Evolutionary conservation across 345 rosid species (phyloP).

Genomic region (Durio zibethinus): DNA sequence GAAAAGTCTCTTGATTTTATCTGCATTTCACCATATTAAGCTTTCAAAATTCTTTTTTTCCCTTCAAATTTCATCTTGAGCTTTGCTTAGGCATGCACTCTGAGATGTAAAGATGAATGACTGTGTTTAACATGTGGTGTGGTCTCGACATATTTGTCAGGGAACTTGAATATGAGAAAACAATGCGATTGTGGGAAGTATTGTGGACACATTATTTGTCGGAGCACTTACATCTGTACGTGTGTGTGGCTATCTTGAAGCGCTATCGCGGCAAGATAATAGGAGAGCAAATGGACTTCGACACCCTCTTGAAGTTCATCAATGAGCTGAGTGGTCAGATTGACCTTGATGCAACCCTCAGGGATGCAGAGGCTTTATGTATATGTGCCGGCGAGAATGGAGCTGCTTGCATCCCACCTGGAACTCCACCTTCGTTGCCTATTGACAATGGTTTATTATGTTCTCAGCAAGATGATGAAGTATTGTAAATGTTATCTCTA

Average conservation of each 20-base stretch:
- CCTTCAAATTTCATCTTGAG: background rate
- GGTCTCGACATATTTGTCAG: slow-evolving; percentile 34
- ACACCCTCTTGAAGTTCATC: slow-evolving; percentile 87
- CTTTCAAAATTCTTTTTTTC: background rate
- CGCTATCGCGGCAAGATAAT: slow-evolving; percentile 77
- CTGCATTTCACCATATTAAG: background rate
- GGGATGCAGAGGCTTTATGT: slow-evolving; percentile 96
- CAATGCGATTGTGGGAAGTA: slow-evolving; percentile 91
- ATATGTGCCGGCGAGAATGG: slow-evolving; percentile 93
- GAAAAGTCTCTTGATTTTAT: background rate
- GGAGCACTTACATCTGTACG: slow-evolving; percentile 85
- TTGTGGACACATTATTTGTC: slow-evolving; percentile 84
- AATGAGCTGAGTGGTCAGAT: slow-evolving; percentile 85
- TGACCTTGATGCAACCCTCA: slow-evolving; percentile 61
- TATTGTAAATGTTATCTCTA: slow-evolving; percentile 42
- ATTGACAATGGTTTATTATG: slow-evolving; percentile 47
- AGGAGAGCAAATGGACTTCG: slow-evolving; percentile 94
- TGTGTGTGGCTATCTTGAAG: slow-evolving; percentile 90
- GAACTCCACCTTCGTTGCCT: slow-evolving; percentile 88
- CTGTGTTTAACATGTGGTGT: background rate
- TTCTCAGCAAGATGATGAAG: slow-evolving; percentile 67
- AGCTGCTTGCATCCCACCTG: slow-evolving; percentile 87
- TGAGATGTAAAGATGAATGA: background rate
- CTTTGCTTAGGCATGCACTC: background rate
- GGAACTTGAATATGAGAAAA: slow-evolving; percentile 78